These are phyloP conservation scores for Penicillium subrubescens DNA, from an alignment of 495 filamentous ascomycete species.

Conservation along the genomic window DNA sequence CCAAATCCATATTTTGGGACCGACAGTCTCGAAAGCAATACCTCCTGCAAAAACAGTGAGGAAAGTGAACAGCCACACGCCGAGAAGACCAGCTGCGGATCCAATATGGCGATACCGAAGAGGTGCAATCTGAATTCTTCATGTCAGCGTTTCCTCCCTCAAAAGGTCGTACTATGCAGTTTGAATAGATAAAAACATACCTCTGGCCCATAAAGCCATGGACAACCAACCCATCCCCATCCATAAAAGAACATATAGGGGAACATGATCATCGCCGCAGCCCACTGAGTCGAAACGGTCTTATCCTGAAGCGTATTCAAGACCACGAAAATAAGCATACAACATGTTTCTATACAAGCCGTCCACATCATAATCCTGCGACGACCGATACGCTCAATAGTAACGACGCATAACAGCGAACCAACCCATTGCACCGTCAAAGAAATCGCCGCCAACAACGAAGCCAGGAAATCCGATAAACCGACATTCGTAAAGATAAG, in stretches of 20 bases:
- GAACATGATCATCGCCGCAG: slow-evolving; percentile 24
- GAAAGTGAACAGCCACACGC: slow-evolving; percentile 35
- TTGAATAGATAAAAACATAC: not conserved
- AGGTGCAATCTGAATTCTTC: slow-evolving; percentile 21
- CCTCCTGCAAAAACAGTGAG: slow-evolving; percentile 37
- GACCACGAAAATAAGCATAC: slow-evolving; percentile 27
- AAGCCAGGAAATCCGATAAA: slow-evolving; percentile 20
- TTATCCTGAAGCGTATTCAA: slow-evolving; percentile 15
- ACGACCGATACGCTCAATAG: slow-evolving; percentile 31
- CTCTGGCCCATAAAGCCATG: slow-evolving; percentile 35
- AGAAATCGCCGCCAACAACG: slow-evolving; percentile 32
- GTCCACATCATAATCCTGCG: slow-evolving; percentile 30
- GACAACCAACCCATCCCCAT: slow-evolving; percentile 28
- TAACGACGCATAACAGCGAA: slow-evolving; percentile 1
- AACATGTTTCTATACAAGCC: slow-evolving; percentile 21
- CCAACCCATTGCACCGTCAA: slow-evolving; percentile 16
- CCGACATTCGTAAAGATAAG: slow-evolving; percentile 34
- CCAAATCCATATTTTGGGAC: slow-evolving; percentile 34
- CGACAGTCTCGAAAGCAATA: slow-evolving; percentile 28
- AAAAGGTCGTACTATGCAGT: not conserved
- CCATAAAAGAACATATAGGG: slow-evolving; percentile 29
- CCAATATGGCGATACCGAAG: slow-evolving; percentile 33
- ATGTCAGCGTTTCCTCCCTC: not conserved
- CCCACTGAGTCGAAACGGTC: slow-evolving; percentile 22
- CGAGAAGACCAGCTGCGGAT: slow-evolving; percentile 23